These are phyloP conservation scores for Tolypocladium cylindrosporum DNA, from an alignment of 2,329 filamentous ascomycete genomes.

Conservation along the genomic window DNA sequence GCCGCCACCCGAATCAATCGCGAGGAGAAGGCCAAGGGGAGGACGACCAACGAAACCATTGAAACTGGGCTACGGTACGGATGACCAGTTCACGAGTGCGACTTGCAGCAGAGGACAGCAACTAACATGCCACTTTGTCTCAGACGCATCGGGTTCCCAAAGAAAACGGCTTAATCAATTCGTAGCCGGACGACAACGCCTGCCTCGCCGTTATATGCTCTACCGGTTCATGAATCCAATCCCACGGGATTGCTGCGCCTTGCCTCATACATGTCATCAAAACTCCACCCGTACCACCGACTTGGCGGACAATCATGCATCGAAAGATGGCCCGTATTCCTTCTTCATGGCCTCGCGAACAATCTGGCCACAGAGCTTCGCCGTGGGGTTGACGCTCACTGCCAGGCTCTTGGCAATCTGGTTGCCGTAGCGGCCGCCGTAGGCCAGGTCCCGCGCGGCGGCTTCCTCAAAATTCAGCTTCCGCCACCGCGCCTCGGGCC, in stretches of 20 bases:
- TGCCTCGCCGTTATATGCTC: conserved; percentile 1
- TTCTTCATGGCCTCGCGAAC: conserved; percentile 61
- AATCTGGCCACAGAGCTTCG: conserved; percentile 60
- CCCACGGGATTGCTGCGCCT: neutral
- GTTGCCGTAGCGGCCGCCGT: conserved; percentile 55
- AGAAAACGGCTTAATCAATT: conserved; percentile 7
- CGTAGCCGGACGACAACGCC: neutral
- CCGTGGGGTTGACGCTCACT: conserved; percentile 56
- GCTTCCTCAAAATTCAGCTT: conserved; percentile 50
- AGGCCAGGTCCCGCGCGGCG: conserved; percentile 52
- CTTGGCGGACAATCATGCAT: conserved; percentile 15
- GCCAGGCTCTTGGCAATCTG: conserved; percentile 54
- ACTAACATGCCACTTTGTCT: neutral
- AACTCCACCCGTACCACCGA: neutral
- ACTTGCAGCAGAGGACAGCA: neutral
- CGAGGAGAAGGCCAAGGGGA: conserved; percentile 49
- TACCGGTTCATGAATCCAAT: neutral
- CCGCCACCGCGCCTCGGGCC: conserved; percentile 39
- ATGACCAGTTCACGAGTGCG: neutral
- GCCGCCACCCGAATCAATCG: conserved; percentile 48
- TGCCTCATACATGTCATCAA: neutral
- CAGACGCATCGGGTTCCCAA: conserved; percentile 21
- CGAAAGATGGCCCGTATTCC: conserved; percentile 48
- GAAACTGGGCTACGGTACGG: conserved; percentile 32
- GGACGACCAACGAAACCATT: conserved; percentile 38